Evolutionary conservation across 1,284 basidiomycete genomes (phyloP).

Genomic region (Cryptococcus sp.): DNA sequence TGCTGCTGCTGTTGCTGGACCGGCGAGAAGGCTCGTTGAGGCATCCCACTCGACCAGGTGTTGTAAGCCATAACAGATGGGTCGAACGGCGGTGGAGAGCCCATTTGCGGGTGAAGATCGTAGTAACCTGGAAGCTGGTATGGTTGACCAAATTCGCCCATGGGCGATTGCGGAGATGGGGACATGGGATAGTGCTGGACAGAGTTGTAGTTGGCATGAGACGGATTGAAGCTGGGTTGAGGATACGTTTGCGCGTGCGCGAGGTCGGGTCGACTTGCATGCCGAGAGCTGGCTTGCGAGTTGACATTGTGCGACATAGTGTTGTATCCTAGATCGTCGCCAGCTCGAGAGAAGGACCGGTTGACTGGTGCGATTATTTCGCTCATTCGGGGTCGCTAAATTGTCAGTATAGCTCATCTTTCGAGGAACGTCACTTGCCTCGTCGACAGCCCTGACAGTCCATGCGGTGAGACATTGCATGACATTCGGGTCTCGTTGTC

Average conservation of each 20-base stretch:
- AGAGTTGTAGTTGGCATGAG: too few species aligned
- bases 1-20: not conserved
- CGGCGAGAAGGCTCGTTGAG: not conserved
- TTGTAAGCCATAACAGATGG: not conserved
- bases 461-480: constrained; percentile 40
- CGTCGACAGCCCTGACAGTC: constrained; percentile 35
- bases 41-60: not conserved
- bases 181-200: too few species aligned
- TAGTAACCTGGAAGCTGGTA: not conserved
- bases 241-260: too few species aligned
- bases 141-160: not conserved
- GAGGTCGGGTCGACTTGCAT: not conserved
- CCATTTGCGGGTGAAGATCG: not conserved
- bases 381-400: constrained; percentile 12
- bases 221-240: too few species aligned
- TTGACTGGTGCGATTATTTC: too few species aligned
- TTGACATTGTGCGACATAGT: not conserved
- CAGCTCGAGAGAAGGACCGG: too few species aligned
- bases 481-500: constrained; percentile 29
- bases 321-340: too few species aligned
- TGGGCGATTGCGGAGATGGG: not conserved
- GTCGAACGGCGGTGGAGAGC: not conserved
- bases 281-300: not conserved
- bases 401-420: not conserved
- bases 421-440: constrained; percentile 21